Evolutionary conservation across 768 basidiomycete genomes (phyloP).

Genomic region (Phaeotremella fagi): DNA sequence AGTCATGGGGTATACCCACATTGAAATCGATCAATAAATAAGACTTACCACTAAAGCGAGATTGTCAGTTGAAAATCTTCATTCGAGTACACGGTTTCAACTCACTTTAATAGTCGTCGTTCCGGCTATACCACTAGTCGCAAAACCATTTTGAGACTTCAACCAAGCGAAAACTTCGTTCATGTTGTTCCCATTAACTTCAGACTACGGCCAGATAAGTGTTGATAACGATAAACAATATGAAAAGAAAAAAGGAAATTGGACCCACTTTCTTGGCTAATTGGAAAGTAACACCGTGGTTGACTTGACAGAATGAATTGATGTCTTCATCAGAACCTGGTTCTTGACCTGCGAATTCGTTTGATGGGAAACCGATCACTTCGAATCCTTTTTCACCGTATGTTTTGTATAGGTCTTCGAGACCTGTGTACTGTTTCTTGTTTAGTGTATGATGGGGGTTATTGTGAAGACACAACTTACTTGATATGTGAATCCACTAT

Average conservation of each 20-base stretch:
- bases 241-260: not conserved
- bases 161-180: conserved; percentile 80
- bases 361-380: conserved; percentile 87
- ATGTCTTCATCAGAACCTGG: conserved; percentile 75
- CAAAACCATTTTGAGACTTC: conserved; percentile 64
- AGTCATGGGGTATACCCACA: not conserved
- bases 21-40: too few species aligned
- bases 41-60: too few species aligned
- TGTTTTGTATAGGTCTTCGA: conserved; percentile 74
- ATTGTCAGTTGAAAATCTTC: not conserved
- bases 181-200: conserved; percentile 81
- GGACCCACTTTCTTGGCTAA: conserved; percentile 73
- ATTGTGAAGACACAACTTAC: conserved; percentile 7
- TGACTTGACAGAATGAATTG: conserved; percentile 52
- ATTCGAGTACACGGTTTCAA: not conserved
- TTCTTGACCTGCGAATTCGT: conserved; percentile 87
- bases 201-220: conserved; percentile 50
- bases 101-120: conserved; percentile 46
- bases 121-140: conserved; percentile 28
- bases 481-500: conserved; percentile 47
- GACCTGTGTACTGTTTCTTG: conserved; percentile 53
- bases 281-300: conserved; percentile 86
- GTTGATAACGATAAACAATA: not conserved
- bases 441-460: not conserved
- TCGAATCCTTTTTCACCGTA: conserved; percentile 70